Percentiles rank a stretch among this genome's conserved stretches.
These are phyloP conservation scores for Chrysochromulina parva DNA, from an alignment of 78 protist genomes.

Conservation along the genomic window DNA sequence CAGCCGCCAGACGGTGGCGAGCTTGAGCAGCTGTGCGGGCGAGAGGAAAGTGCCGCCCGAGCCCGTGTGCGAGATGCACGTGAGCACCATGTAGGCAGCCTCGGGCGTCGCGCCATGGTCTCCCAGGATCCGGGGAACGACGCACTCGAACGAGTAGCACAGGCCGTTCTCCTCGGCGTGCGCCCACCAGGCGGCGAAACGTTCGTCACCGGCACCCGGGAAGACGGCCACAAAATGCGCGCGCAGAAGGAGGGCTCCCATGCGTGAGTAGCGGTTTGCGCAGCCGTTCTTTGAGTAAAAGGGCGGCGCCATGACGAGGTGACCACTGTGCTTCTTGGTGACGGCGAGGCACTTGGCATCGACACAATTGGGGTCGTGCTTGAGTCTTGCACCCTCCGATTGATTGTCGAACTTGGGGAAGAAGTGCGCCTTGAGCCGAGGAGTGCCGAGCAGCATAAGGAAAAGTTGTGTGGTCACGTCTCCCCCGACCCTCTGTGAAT, in stretches of 20 bases:
- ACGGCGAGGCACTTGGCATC: background rate
- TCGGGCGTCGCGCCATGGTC: conserved; percentile 13
- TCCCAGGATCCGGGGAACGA: background rate
- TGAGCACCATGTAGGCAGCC: conserved; percentile 9
- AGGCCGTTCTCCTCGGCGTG: background rate
- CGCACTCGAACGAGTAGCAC: conserved; percentile 15
- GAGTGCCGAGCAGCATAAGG: no score
- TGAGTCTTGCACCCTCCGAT: background rate
- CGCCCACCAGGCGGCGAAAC: background rate
- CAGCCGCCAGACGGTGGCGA: conserved; percentile 1
- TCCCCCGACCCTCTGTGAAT: no score
- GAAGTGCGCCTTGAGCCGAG: background rate
- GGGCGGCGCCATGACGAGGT: conserved; percentile 18
- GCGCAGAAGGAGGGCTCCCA: background rate
- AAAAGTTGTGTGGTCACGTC: no score
- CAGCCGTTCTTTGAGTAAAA: background rate
- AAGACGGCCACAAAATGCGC: background rate
- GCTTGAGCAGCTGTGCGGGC: background rate
- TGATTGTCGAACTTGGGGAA: conserved; percentile 23
- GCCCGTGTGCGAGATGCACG: background rate
- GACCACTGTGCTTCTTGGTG: background rate
- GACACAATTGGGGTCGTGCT: no score
- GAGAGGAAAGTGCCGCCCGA: background rate
- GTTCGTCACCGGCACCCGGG: background rate
- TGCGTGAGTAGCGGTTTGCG: background rate